phyloP scores from a whole-genome alignment of 1,284 basidiomycete genomes.

The Stygiomarasmius scandens region DNA sequence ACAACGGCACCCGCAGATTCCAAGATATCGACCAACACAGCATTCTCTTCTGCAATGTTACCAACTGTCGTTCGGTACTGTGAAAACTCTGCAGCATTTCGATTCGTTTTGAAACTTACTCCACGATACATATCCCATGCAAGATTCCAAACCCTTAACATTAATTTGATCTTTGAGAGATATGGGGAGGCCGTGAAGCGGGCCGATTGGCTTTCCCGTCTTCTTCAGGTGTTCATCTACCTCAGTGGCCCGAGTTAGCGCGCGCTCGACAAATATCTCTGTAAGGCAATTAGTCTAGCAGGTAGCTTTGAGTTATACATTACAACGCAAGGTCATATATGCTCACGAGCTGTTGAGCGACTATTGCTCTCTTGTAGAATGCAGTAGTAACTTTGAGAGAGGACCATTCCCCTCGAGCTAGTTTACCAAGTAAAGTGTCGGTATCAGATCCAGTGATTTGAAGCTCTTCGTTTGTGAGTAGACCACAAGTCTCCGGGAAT shows the following conservation, averaged over 20 bases:
- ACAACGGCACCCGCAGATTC: constrained; percentile 53
- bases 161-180: constrained; percentile 67
- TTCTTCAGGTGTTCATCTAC: constrained; percentile 57
- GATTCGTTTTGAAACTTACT: constrained; percentile 22
- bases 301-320: too few relatives aligned
- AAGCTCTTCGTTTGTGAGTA: constrained; percentile 63
- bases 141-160: constrained; percentile 60
- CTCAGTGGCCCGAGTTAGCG: constrained; percentile 55
- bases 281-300: constrained; percentile 74
- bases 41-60: constrained; percentile 46
- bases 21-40: constrained; percentile 52
- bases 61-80: constrained; percentile 33
- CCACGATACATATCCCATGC: constrained; percentile 65
- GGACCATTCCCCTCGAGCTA: constrained; percentile 56
- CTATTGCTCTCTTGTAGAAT: constrained; percentile 77
- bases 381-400: constrained; percentile 72
- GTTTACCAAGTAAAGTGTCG: constrained; percentile 44
- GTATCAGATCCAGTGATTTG: constrained; percentile 66
- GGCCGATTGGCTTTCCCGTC: constrained; percentile 47
- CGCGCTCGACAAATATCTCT: constrained; percentile 67
- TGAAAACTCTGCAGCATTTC: neutral
- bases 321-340: too few relatives aligned
- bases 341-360: constrained; percentile 81
- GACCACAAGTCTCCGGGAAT: constrained; percentile 59
- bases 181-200: constrained; percentile 58